Evolutionary conservation across 1,139 yeast species (phyloP), one percentile per base, ranked within the genome.

Genomic region (Suhomyces terraborum): DNA sequence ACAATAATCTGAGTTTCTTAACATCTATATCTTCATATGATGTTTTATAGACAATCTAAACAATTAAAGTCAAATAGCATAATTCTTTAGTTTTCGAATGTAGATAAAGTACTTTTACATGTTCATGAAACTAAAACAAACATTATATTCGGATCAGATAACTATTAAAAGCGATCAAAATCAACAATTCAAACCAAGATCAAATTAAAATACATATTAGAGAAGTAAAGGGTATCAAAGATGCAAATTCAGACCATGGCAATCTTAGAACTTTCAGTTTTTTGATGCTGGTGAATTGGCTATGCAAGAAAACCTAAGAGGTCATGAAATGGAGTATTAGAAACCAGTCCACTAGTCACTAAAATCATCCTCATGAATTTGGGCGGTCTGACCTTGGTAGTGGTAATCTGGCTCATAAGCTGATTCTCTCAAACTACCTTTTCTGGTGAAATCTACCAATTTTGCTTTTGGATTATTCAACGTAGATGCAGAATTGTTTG

Each of bases 381-480:
- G 66, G 10, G 73, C 77, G 12, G 62, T 51, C 45, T 68, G 65
- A 14, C 69, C 75, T 16, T 58, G 55, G 30, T 48, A 50, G 18
- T 53, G 48, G 34, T 55, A 51, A 41, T 59, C 58, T 21, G 66
- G 66, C 38, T 61, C 61, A 42, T 62, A 59, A 4, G 73, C 65
- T 18, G 73, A 64, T 45, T 73, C 73, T 47, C 71, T 61, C 51
- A 66, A 61, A 53, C 77, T 67, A 22, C 75, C 75, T 49, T 70
- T 70, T 52, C 79, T 61, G 7, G 80, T 75, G 50, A 78, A 77
- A 41, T 77, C 77, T 36, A 78, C 80, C 46, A 78, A 60, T 52
- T 77, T 75, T 9, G 80, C 80, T 35, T 62, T 61, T 18, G 49
- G 37, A 18, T 22, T 33, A 16, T 31, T 38, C 18, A 43, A 32